Percentiles rank a stretch among this genome's conserved stretches.
phyloP scores from a whole-genome alignment of 2,329 filamentous ascomycete species.

The Uncinocarpus reesii region DNA sequence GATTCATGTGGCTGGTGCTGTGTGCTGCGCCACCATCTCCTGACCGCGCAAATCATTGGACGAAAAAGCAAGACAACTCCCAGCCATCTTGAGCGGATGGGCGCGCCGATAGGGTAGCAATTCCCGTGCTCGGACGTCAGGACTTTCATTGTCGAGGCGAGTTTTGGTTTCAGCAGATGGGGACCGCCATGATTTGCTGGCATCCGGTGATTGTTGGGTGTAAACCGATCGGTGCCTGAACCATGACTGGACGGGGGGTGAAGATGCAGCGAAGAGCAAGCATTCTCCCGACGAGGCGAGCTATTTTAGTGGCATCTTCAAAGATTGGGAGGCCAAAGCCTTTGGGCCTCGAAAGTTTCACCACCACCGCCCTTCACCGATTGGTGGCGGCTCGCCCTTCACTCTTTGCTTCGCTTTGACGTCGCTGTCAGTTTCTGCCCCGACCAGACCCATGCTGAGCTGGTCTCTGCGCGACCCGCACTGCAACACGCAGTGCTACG shows the following conservation, averaged over 20 bases:
- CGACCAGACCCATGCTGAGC: background rate
- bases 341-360: slow-evolving; percentile 2
- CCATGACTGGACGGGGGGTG: background rate
- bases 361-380: slow-evolving; percentile 4
- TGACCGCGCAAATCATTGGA: background rate
- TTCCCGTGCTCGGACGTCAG: background rate
- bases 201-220: slow-evolving; percentile 7
- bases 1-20: background rate
- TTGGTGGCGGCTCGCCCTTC: background rate
- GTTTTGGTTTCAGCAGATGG: background rate
- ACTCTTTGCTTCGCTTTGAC: background rate
- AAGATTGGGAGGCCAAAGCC: background rate
- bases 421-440: background rate
- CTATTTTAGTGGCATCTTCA: slow-evolving; percentile 5
- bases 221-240: slow-evolving; percentile 6
- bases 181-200: slow-evolving; percentile 5
- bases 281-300: slow-evolving; percentile 2
- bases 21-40: slow-evolving; percentile 1
- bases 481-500: background rate
- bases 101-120: background rate
- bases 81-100: slow-evolving; percentile 8
- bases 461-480: background rate
- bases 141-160: background rate
- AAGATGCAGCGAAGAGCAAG: background rate
- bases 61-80: too few species aligned